These are phyloP conservation scores for Xylariaceae sp. DNA, from an alignment of 2,329 filamentous ascomycete genomes.

Conservation along the genomic window DNA sequence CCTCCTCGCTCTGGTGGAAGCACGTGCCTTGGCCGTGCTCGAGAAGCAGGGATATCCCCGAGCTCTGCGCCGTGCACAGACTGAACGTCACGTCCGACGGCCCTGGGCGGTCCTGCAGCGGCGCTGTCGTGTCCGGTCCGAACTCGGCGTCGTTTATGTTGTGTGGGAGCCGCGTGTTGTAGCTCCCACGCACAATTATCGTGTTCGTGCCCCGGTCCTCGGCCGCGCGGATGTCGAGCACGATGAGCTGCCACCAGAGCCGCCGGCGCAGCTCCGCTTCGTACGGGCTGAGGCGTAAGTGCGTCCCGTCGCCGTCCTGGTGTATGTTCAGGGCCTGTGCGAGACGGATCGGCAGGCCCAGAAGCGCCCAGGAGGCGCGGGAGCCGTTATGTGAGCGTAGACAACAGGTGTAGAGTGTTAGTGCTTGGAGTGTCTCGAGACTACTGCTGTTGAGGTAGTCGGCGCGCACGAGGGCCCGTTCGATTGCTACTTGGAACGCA, in stretches of 20 bases:
- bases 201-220: slow-evolving; percentile 59
- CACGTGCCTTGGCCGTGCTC: slow-evolving; percentile 40
- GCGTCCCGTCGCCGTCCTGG: slow-evolving; percentile 45
- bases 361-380: slow-evolving; percentile 50
- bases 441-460: slow-evolving; percentile 50
- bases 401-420: slow-evolving; percentile 50
- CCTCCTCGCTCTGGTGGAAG: slow-evolving; percentile 42
- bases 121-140: slow-evolving; percentile 45
- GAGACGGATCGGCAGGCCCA: slow-evolving; percentile 49
- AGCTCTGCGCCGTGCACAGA: slow-evolving; percentile 48
- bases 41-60: slow-evolving; percentile 48
- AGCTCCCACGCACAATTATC: slow-evolving; percentile 49
- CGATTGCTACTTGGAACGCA: slow-evolving; percentile 43
- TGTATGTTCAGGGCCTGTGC: slow-evolving; percentile 51
- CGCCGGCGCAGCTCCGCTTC: slow-evolving; percentile 65
- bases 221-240: slow-evolving; percentile 62
- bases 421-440: slow-evolving; percentile 49
- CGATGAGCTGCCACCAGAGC: slow-evolving; percentile 67
- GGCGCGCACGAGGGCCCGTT: slow-evolving; percentile 48
- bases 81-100: slow-evolving; percentile 50
- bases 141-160: slow-evolving; percentile 62
- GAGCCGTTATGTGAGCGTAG: slow-evolving; percentile 46
- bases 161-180: slow-evolving; percentile 54
- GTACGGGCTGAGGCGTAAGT: slow-evolving; percentile 49
- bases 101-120: slow-evolving; percentile 44